Base-by-base conservation (phyloP, 176 grass and related monocot genomes). In the Olyra latifolia region DNA sequence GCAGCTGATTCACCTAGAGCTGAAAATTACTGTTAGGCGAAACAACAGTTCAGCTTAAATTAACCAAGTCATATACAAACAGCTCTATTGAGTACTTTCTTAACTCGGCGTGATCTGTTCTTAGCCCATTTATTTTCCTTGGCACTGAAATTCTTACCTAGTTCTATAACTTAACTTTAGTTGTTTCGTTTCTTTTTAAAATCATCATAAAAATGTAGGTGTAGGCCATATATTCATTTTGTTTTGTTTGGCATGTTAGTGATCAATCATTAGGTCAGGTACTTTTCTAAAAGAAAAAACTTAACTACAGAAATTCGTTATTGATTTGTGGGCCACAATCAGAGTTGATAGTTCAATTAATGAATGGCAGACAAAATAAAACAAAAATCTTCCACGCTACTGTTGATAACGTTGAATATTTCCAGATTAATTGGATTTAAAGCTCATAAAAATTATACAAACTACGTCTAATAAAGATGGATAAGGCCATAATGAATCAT, bases 381-480 rank as follows among this genome's bases (percentile, higher is more conserved):
- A 46, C 7, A 30, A 11, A 71, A 30, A 32, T 71, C 45, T 39
- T 9, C 20, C 14, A 25, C 38, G 50, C 46, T 49, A 20, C 4
- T 40, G 43, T 27, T 52, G 69, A 62, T 82, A 25, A 72, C 5
- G 7, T 63, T 82, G 28, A 62, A 62, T 54, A 47, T 22, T 49
- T 19, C 5, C 45, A 17, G 7, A 48, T 47, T 70, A 44, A 48
- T 72, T 82, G 41, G 5, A 19, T 10, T 53, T 6, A 62, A 79
- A 23, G 20, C 6, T 27, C 14, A 72, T 72, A 7, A 40, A 20
- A 50, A 14, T 49, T 35, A 49, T 24, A 57, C 29, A 72, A 11
- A 30, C 44, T 32, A 49, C 49, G 44, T 39, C 43, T 20, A 50
- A 73, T 46, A 60, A 25, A 39, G 43, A 19, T 38, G 7, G 25